Conservation (phyloP, 2,329 filamentous ascomycete genomes). For the Colletotrichum tropicale region DNA sequence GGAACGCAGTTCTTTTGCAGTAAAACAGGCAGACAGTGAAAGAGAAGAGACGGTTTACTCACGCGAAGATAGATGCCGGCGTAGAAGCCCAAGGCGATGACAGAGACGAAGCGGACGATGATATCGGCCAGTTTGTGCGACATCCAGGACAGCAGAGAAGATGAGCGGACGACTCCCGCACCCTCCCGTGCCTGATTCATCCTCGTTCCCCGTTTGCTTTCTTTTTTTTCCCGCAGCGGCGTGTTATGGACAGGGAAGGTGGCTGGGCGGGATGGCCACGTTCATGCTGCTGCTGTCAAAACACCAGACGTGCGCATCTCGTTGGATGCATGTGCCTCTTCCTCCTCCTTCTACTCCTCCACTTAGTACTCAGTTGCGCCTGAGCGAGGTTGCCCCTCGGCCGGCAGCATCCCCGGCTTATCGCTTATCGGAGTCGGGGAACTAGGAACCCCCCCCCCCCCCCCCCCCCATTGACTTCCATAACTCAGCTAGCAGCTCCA, state of each 20-base stretch:
- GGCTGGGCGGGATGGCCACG: neutral
- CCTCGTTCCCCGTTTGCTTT: neutral
- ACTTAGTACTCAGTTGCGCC: neutral
- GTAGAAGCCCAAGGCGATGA: neutral
- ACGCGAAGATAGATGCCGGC: constrained; percentile 6
- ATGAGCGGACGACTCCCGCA: neutral
- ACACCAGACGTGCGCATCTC: constrained; percentile 4
- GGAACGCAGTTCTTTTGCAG: neutral
- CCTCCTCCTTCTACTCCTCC: neutral
- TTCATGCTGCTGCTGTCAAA: constrained; percentile 17
- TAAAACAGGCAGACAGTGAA: neutral
- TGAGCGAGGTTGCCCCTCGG: neutral
- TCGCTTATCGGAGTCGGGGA: neutral
- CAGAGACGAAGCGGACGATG: neutral
- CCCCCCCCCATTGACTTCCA: neutral
- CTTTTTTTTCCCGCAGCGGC: neutral
- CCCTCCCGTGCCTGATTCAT: neutral
- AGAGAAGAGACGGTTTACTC: neutral
- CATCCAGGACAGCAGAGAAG: neutral
- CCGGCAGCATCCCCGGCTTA: neutral
- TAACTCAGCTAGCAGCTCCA: neutral
- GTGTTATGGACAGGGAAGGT: neutral
- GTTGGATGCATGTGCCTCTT: neutral
- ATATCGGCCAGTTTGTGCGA: neutral
- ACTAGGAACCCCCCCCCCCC: neutral